A percentile compares a stretch with the other conserved stretches of the same genome.
Conservation (phyloP, 2,329 filamentous ascomycete genomes). For the Aspergillus fumigatus region DNA sequence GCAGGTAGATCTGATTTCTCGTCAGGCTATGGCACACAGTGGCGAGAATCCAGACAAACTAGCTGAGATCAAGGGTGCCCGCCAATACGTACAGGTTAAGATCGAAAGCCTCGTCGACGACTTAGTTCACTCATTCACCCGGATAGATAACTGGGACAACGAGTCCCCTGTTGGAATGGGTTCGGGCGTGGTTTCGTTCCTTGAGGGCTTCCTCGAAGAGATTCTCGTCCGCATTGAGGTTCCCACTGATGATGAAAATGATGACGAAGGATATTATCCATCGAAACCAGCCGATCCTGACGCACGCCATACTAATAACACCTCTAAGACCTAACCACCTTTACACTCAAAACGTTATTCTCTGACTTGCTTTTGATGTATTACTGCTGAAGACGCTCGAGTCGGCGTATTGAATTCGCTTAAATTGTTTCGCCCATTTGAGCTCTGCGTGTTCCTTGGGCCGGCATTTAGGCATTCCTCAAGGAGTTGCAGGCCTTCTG, state of each 20-base stretch:
- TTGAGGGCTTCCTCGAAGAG: conserved; percentile 91
- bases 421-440: background rate
- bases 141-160: conserved; percentile 85
- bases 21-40: conserved; percentile 45
- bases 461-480: background rate
- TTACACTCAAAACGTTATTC: background rate
- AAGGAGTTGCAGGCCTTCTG: background rate
- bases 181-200: conserved; percentile 77
- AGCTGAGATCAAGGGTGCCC: conserved; percentile 53
- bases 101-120: conserved; percentile 77
- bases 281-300: background rate
- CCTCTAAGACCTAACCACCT: background rate
- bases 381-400: too few species aligned
- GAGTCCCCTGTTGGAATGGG: conserved; percentile 90
- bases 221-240: conserved; percentile 81
- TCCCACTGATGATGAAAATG: conserved; percentile 48
- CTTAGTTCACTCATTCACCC: conserved; percentile 74
- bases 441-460: background rate
- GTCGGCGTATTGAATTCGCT: background rate
- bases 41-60: conserved; percentile 44
- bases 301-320: background rate
- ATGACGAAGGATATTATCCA: background rate
- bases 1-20: conserved; percentile 45
- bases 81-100: conserved; percentile 77
- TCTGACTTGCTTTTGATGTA: background rate